A percentile compares a stretch with the other conserved stretches of the same genome.
These are phyloP conservation scores for Penicillium argentinense DNA, from an alignment of 495 filamentous ascomycete species.

Conservation along the genomic window DNA sequence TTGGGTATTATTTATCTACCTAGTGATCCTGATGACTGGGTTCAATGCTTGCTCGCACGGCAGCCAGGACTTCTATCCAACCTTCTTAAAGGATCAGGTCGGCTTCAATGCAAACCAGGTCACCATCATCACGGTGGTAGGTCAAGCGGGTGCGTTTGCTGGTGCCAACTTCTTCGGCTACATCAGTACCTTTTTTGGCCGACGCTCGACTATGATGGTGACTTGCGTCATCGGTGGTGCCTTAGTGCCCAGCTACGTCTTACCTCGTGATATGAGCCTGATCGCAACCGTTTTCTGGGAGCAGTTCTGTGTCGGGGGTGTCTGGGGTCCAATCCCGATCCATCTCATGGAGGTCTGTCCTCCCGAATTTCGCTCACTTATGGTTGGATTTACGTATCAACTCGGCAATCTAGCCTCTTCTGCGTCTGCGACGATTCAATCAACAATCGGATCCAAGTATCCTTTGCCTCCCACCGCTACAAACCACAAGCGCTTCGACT, in stretches of 20 bases:
- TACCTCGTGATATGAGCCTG: constrained; percentile 28
- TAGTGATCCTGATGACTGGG: constrained; percentile 44
- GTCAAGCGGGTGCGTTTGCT: constrained; percentile 22
- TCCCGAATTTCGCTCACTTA: constrained; percentile 26
- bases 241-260: constrained; percentile 31
- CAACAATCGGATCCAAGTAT: constrained; percentile 35
- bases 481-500: constrained; percentile 30
- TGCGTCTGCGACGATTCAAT: constrained; percentile 38
- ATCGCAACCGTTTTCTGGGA: constrained; percentile 35
- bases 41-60: constrained; percentile 45
- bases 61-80: constrained; percentile 47
- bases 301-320: constrained; percentile 36
- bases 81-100: constrained; percentile 39
- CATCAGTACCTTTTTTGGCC: constrained; percentile 34
- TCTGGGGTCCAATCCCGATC: constrained; percentile 33
- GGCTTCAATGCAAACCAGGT: constrained; percentile 25
- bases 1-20: constrained; percentile 43
- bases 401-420: constrained; percentile 38
- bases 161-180: constrained; percentile 36
- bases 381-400: constrained; percentile 38
- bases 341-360: constrained; percentile 37
- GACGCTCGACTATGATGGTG: constrained; percentile 36
- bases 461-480: constrained; percentile 21
- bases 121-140: constrained; percentile 39
- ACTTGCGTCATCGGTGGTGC: constrained; percentile 33